Base-by-base conservation (phyloP, 371 early-diverging fungal genomes). In the Mucor saturninus region DNA sequence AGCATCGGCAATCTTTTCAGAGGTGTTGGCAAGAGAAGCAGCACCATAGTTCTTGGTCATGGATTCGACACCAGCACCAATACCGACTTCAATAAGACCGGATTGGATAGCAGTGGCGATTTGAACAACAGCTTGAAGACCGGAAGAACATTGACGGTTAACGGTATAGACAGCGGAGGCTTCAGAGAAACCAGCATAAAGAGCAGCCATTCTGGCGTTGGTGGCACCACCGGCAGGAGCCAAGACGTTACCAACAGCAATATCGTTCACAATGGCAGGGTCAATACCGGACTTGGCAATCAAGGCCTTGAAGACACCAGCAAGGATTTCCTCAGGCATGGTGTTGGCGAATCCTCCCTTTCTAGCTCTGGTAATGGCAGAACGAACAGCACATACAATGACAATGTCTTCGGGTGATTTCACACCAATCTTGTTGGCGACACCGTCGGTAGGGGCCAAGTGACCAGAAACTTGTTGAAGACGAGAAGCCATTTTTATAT, bases 1-100 rank as follows among this genome's bases (percentile, higher is more conserved):
- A 28, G 79, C 79, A 31, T 82, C 83, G 61, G 87, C 80, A 59
- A 95, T 88, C 67, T 85, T 86, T 45, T 92, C 92, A 56, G 91
- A 91, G 65, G 88, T 84, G 52, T 86, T 69, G 66, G 87, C 79
- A 83, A 94, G 84, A 72, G 91, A 91, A 26, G 69, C 71, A 43
- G 93, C 85, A 50, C 94, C 94, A 71, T 94, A 96, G 86, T 93
- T 88, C 79, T 87, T 78, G 67, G 95, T 92, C 99, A 99, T 99
- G 77, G 93, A 92, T 76, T 99, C 99, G 54, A 98, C 95, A 83
- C 99, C 99, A 46, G 97, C 99, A 74, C 92, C 94, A 70, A 99
- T 95, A 75, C 99, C 99, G 56, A 96, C 83, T 71, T 96, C 95
- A 69, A 98, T 95, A 83, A 87, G 80, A 71, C 95, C 98, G 39